Evolutionary conservation across 2,329 filamentous ascomycete species (phyloP), one percentile per base, ranked within the genome.

Genomic region (Aureobasidium sp.): DNA sequence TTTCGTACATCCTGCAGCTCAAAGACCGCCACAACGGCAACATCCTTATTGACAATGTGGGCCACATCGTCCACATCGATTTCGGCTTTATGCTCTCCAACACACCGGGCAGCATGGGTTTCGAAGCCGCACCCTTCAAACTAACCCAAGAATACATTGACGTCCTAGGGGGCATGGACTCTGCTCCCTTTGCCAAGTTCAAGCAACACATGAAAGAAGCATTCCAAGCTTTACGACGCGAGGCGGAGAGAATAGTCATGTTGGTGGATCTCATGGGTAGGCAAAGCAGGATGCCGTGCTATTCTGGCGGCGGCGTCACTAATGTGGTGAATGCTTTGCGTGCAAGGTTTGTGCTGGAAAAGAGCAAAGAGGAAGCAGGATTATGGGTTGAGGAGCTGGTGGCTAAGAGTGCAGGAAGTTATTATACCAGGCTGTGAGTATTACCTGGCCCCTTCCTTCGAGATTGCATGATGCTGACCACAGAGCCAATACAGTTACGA

Each of bases 81-180:
- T 94, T 94, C 73, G 90, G 90, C 61, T 94, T 94, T 72, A 93
- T 94, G 88, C 79, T 94, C 37, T 92, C 88, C 50, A 94, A 94
- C 73, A 91, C 89, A 1, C 90, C 90, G 0, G 90, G 90, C 0
- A 88, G 86, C 9, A 89, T 94, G 70, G 89, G 89, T 2, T 94
- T 94, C 68, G 90, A 94, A 75, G 90, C 90, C 14, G 90, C 90
- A 5, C 90, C 90, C 1, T 94, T 94, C 75, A 94, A 94, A 77
- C 79, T 94, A 30, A 92, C 90, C 1, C 85, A 91, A 66, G 90
- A 94, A 70, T 94, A 94, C 70, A 86, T 94, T 42, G 90, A 94
- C 67, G 88, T 94, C 8, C 77, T 94, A 34, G 90, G 90, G 21
- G 90, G 90, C 1, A 73, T 89, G 6, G 84, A 83, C 5, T 87